Conservation (phyloP, 495 filamentous ascomycete species). For the Aspergillus olivimuriae region DNA sequence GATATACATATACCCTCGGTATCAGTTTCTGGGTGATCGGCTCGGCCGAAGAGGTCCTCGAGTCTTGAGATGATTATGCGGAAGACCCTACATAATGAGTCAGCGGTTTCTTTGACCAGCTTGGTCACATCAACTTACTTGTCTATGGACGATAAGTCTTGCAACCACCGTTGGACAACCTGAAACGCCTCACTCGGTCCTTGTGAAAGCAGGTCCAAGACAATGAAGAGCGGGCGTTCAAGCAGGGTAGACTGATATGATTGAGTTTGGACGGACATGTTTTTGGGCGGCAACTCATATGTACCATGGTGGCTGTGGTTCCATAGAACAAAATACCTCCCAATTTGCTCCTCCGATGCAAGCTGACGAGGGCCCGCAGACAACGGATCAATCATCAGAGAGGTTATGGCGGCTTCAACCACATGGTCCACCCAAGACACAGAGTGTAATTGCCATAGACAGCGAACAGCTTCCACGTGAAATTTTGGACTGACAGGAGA, state of each 20-base stretch:
- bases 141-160: slow-evolving; percentile 53
- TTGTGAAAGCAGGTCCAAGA: slow-evolving; percentile 72
- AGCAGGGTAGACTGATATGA: slow-evolving; percentile 56
- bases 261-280: slow-evolving; percentile 38
- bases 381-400: slow-evolving; percentile 55
- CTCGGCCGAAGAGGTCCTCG: slow-evolving; percentile 30
- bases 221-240: slow-evolving; percentile 71
- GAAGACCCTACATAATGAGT: slow-evolving; percentile 28
- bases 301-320: slow-evolving; percentile 67
- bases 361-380: slow-evolving; percentile 18
- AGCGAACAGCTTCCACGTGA: slow-evolving; percentile 85
- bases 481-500: slow-evolving; percentile 79
- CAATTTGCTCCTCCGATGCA: slow-evolving; percentile 31
- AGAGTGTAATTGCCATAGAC: slow-evolving; percentile 76
- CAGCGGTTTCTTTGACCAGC: too few relatives aligned
- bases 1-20: slow-evolving; percentile 19
- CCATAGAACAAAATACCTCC: slow-evolving; percentile 69
- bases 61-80: slow-evolving; percentile 33
- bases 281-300: slow-evolving; percentile 45
- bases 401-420: slow-evolving; percentile 75
- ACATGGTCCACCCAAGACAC: slow-evolving; percentile 49
- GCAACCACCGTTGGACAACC: slow-evolving; percentile 76
- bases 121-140: slow-evolving; percentile 31
- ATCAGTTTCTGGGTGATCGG: slow-evolving; percentile 9
- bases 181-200: slow-evolving; percentile 68